Percentiles rank a stretch among this genome's conserved stretches.
phyloP scores from a whole-genome alignment of 805 yeast genomes.

The Starmerella geochares region DNA sequence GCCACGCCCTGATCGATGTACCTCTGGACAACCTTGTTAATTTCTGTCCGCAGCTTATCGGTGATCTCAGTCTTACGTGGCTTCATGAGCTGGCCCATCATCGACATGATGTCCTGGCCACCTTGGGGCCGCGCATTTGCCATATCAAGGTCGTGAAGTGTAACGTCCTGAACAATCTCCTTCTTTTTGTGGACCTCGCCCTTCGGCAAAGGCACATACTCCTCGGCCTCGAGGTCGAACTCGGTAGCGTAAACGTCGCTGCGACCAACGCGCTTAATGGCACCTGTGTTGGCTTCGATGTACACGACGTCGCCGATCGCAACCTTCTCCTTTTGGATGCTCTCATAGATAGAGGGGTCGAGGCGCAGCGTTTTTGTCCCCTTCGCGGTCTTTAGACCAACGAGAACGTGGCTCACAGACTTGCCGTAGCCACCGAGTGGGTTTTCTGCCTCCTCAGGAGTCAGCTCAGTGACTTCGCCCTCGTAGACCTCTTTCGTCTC shows the following conservation, averaged over 20 bases:
- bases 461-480: slow-evolving; percentile 93
- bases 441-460: slow-evolving; percentile 93
- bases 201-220: slow-evolving; percentile 95
- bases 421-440: slow-evolving; percentile 97
- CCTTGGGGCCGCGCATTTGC: slow-evolving; percentile 96
- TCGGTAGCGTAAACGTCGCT: slow-evolving; percentile 98
- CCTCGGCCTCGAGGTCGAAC: slow-evolving; percentile 96
- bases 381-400: slow-evolving; percentile 84
- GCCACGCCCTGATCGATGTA: slow-evolving; percentile 98
- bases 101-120: slow-evolving; percentile 89
- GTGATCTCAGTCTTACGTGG: slow-evolving; percentile 96
- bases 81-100: slow-evolving; percentile 94
- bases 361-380: slow-evolving; percentile 82
- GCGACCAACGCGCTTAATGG: slow-evolving; percentile 93
- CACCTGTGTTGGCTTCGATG: slow-evolving; percentile 94
- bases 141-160: slow-evolving; percentile 89
- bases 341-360: slow-evolving; percentile 86
- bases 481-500: slow-evolving; percentile 97
- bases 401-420: slow-evolving; percentile 85
- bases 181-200: slow-evolving; percentile 98
- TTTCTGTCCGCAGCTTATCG: slow-evolving; percentile 86
- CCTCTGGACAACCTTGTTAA: slow-evolving; percentile 88
- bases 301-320: slow-evolving; percentile 94
- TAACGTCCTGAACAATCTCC: slow-evolving; percentile 94
- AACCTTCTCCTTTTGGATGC: slow-evolving; percentile 89